Evolutionary conservation across 495 filamentous ascomycete species (phyloP).

Genomic region (Neurospora tetraspora): DNA sequence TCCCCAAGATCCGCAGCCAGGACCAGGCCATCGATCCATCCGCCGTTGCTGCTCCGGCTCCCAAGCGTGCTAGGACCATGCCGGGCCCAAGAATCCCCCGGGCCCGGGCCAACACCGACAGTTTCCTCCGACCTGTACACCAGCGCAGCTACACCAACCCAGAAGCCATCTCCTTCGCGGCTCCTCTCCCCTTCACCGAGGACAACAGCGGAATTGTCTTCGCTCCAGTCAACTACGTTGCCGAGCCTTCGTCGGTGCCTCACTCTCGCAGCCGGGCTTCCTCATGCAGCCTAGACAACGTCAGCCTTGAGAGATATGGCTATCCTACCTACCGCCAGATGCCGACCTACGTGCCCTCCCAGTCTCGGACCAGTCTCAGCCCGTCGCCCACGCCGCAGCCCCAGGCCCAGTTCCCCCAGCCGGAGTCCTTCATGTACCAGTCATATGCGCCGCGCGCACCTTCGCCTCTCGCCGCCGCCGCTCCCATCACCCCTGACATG

Average conservation of each 20-base stretch:
- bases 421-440: conserved; percentile 37
- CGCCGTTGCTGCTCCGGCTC: conserved; percentile 15
- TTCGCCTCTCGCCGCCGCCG: conserved; percentile 38
- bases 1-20: conserved; percentile 80
- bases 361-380: conserved; percentile 21
- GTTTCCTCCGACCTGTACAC: conserved; percentile 41
- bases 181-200: conserved; percentile 30
- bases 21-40: conserved; percentile 56
- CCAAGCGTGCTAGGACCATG: conserved; percentile 32
- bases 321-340: conserved; percentile 76
- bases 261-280: conserved; percentile 52
- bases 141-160: conserved; percentile 60
- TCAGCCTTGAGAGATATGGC: conserved; percentile 55
- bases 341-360: conserved; percentile 52
- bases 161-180: conserved; percentile 45
- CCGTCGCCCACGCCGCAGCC: conserved; percentile 19
- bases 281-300: conserved; percentile 57
- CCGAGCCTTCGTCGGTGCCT: conserved; percentile 29
- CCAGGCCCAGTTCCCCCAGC: conserved; percentile 24
- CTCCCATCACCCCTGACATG: conserved; percentile 27
- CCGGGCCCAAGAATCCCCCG: conserved; percentile 11
- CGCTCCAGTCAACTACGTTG: conserved; percentile 57
- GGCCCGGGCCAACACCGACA: conserved; percentile 14
- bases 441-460: conserved; percentile 34
- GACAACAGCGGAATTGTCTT: conserved; percentile 37